Percentiles rank a stretch among this genome's conserved stretches.
Evolutionary conservation across 805 yeast species (phyloP).

Genomic region (Nakazawaea ishiwadae): DNA sequence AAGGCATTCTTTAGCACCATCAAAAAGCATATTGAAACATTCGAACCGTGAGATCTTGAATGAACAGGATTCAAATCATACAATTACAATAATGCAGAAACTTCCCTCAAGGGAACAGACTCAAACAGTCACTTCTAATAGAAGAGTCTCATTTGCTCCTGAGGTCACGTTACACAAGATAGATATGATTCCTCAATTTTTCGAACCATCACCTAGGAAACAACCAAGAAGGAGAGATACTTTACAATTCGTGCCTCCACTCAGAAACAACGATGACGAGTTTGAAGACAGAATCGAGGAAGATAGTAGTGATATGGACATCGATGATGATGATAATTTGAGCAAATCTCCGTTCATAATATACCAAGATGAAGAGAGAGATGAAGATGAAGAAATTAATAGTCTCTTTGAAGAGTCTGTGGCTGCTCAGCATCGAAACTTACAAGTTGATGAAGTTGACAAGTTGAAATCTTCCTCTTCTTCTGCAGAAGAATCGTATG

Average conservation of each 20-base stretch:
- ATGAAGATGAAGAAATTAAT: conserved; percentile 7
- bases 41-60: conserved; percentile 14
- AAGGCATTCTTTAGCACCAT: conserved; percentile 31
- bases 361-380: conserved; percentile 14
- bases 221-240: conserved; percentile 24
- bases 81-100: conserved; percentile 31
- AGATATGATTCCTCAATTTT: conserved; percentile 29
- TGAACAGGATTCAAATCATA: conserved; percentile 24
- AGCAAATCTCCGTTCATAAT: conserved; percentile 8
- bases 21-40: conserved; percentile 33
- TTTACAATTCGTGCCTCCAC: conserved; percentile 25
- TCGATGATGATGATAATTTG: conserved; percentile 9
- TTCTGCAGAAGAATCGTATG: too few relatives aligned
- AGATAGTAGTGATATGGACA: conserved; percentile 22
- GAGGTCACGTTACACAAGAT: conserved; percentile 64
- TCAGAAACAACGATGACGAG: conserved; percentile 1
- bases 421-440: not conserved
- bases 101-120: conserved; percentile 13
- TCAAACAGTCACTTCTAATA: conserved; percentile 18
- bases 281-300: conserved; percentile 9
- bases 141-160: conserved; percentile 77
- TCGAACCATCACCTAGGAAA: conserved; percentile 13
- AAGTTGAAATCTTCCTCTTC: conserved; percentile 7
- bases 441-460: conserved; percentile 14
- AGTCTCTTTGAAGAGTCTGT: conserved; percentile 4